These are phyloP conservation scores for Colletotrichum theobromicola DNA, from an alignment of 2,329 filamentous ascomycete species.

Conservation along the genomic window DNA sequence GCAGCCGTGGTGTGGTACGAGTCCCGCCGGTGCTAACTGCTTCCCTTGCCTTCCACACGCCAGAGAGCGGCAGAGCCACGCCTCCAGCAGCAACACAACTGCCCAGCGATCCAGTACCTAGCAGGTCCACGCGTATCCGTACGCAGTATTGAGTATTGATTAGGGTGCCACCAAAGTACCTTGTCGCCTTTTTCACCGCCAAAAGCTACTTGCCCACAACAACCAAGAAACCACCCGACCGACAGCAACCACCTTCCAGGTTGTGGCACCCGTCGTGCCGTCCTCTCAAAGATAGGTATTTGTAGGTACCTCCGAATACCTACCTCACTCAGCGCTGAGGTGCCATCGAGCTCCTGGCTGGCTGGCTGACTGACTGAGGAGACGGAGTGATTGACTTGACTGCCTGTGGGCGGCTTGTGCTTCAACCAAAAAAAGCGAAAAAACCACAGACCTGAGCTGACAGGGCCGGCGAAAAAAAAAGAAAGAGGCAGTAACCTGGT, in stretches of 20 bases:
- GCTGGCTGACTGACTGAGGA: background rate
- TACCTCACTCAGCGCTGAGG: no score
- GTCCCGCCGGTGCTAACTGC: background rate
- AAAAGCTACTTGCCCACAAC: background rate
- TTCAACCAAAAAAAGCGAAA: background rate
- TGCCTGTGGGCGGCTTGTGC: background rate
- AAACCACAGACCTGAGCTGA: background rate
- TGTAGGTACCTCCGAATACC: background rate
- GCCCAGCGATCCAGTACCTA: no score
- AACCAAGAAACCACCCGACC: background rate
- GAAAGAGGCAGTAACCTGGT: background rate
- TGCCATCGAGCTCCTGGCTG: background rate
- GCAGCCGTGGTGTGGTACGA: background rate
- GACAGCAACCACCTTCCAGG: background rate
- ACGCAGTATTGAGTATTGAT: no score
- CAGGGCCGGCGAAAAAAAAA: background rate
- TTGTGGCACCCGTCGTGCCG: background rate
- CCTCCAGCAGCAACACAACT: background rate
- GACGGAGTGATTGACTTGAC: no score
- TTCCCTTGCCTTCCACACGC: slow-evolving; percentile 14
- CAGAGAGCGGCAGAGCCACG: background rate
- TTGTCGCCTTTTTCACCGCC: background rate
- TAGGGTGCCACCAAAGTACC: background rate
- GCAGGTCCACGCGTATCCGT: no score
- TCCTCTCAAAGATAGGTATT: background rate